Percentiles rank a stretch among this genome's conserved stretches.
These are phyloP conservation scores for Phaseolus coccineus DNA, from an alignment of 331 rosid genomes.

Conservation along the genomic window DNA sequence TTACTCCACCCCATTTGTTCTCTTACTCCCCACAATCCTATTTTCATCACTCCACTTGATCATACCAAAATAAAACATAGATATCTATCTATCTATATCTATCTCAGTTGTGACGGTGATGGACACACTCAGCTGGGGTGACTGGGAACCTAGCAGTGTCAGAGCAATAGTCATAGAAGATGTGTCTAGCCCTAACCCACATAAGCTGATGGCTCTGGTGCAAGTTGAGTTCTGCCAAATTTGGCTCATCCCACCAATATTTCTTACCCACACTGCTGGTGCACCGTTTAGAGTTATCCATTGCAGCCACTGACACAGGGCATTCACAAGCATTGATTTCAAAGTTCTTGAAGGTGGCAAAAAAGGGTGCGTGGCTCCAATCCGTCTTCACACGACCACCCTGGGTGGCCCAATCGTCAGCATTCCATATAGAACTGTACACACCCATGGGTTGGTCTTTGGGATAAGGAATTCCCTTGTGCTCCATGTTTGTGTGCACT, in stretches of 20 bases:
- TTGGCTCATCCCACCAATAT: slow-evolving; percentile 93
- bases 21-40: neutral
- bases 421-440: slow-evolving; percentile 94
- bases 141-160: slow-evolving; percentile 74
- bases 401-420: slow-evolving; percentile 97
- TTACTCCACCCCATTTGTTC: neutral
- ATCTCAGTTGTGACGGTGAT: slow-evolving; percentile 61
- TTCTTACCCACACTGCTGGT: slow-evolving; percentile 62
- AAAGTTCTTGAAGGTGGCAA: slow-evolving; percentile 69
- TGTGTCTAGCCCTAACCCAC: slow-evolving; percentile 89
- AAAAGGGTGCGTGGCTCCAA: slow-evolving; percentile 90
- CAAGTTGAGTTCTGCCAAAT: slow-evolving; percentile 61
- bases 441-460: slow-evolving; percentile 92
- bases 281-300: slow-evolving; percentile 62
- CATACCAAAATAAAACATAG: neutral
- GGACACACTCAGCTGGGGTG: slow-evolving; percentile 76
- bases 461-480: slow-evolving; percentile 76
- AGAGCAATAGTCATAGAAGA: slow-evolving; percentile 89
- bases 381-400: slow-evolving; percentile 92
- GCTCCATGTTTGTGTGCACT: slow-evolving; percentile 86
- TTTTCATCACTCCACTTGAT: neutral
- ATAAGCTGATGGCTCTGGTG: slow-evolving; percentile 88
- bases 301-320: slow-evolving; percentile 52
- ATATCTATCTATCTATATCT: no score
- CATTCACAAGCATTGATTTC: slow-evolving; percentile 76